Evolutionary conservation across 257 asterid species (phyloP).

Genomic region (Craterostigma plantagineum): DNA sequence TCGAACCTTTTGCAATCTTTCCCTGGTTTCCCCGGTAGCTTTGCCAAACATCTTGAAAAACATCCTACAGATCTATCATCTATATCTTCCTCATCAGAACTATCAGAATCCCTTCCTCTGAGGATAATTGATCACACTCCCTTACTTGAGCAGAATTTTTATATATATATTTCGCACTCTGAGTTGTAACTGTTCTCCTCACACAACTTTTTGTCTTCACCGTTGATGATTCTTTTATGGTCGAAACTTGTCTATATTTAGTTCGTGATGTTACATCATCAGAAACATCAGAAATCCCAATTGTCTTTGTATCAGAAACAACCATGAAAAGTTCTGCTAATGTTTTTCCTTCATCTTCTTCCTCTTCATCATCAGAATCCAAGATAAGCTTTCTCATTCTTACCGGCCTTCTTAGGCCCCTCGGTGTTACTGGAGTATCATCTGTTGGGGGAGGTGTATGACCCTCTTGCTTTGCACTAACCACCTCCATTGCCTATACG

Average conservation of each 20-base stretch:
- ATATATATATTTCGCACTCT: constrained; percentile 9
- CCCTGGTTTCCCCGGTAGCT: constrained; percentile 5
- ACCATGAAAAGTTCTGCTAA: constrained; percentile 3
- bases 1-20: constrained; percentile 6
- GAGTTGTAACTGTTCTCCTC: constrained; percentile 12
- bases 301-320: constrained; percentile 5
- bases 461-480: constrained; percentile 22
- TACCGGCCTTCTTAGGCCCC: constrained; percentile 15
- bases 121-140: constrained; percentile 8
- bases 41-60: constrained; percentile 3
- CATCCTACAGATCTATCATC: constrained; percentile 6
- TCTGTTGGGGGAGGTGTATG: constrained; percentile 7
- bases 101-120: constrained; percentile 13
- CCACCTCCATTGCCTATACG: constrained; percentile 20
- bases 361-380: constrained; percentile 29
- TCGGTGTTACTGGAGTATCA: constrained; percentile 7
- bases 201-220: constrained; percentile 2
- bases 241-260: constrained; percentile 10
- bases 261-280: constrained; percentile 8
- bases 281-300: constrained; percentile 7
- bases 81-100: constrained; percentile 13
- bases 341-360: constrained; percentile 10
- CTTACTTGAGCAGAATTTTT: constrained; percentile 9
- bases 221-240: constrained; percentile 6
- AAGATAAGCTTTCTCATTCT: constrained; percentile 29